Evolutionary conservation across 1,284 basidiomycete genomes (phyloP).

Genomic region (Rhodotorula mucilaginosa): DNA sequence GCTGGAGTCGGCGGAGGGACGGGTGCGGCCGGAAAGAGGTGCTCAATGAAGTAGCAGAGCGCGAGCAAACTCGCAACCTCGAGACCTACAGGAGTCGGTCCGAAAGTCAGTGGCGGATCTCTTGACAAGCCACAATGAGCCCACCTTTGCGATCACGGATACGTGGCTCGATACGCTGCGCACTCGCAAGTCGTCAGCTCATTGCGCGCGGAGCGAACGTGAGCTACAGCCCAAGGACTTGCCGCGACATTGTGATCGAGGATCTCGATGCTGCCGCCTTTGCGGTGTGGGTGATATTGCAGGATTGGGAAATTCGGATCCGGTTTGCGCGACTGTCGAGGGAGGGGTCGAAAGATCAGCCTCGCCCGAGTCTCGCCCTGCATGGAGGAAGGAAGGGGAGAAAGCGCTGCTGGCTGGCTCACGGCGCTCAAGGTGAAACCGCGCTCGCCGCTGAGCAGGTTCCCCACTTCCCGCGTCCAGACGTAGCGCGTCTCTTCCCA

Average conservation of each 20-base stretch:
- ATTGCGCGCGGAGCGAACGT: too few species aligned
- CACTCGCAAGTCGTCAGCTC: background rate
- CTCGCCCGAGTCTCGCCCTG: too few species aligned
- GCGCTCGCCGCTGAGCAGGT: constrained; percentile 14
- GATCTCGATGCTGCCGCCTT: constrained; percentile 24
- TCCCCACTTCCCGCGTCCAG: constrained; percentile 17
- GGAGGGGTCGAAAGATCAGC: background rate
- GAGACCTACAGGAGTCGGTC: constrained; percentile 10
- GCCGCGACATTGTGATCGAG: constrained; percentile 34
- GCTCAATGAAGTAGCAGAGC: constrained; percentile 23
- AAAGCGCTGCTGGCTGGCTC: background rate
- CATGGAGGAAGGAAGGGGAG: too few species aligned
- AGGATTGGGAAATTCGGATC: constrained; percentile 32
- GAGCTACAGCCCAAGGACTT: background rate
- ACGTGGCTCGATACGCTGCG: constrained; percentile 30
- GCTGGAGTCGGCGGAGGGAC: background rate
- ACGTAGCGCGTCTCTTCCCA: constrained; percentile 20
- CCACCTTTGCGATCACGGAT: constrained; percentile 29
- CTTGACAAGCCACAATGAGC: background rate
- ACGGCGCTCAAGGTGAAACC: constrained; percentile 26
- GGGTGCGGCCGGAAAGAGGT: constrained; percentile 4
- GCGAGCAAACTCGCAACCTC: constrained; percentile 26
- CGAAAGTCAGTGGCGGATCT: background rate
- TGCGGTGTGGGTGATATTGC: constrained; percentile 13
- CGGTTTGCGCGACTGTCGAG: constrained; percentile 17